Percentiles rank a stretch among this genome's conserved stretches.
Conservation (phyloP, 208 protist species). For the Trichomonas tenax region DNA sequence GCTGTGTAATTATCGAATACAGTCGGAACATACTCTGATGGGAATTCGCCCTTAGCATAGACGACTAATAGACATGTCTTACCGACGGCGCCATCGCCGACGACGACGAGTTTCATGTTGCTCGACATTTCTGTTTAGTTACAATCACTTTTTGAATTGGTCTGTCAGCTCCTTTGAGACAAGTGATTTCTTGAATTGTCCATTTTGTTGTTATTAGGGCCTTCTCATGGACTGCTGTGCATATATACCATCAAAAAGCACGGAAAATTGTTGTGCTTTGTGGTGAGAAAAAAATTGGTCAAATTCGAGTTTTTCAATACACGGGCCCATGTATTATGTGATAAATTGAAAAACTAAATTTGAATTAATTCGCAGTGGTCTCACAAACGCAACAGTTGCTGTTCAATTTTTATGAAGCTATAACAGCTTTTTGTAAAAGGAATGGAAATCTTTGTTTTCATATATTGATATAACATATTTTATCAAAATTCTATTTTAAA, state of each 20-base stretch:
- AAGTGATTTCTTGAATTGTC: neutral
- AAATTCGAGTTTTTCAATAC: neutral
- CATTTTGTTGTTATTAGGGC: neutral
- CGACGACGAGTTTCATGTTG: neutral
- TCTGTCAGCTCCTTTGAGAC: neutral
- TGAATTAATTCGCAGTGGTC: neutral
- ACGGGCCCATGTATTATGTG: neutral
- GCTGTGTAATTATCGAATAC: constrained; percentile 19
- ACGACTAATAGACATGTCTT: constrained; percentile 9
- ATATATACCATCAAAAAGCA: neutral
- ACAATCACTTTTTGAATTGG: neutral
- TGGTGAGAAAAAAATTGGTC: too few relatives aligned
- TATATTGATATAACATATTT: too few relatives aligned
- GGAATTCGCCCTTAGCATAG: neutral
- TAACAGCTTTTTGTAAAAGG: neutral
- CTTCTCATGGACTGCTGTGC: neutral
- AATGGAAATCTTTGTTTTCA: too few relatives aligned
- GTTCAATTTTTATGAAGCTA: neutral
- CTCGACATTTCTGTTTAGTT: neutral
- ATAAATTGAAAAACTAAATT: neutral
- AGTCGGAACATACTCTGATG: constrained; percentile 21
- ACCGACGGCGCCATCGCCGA: constrained; percentile 15
- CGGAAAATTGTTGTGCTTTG: neutral
- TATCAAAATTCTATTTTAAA: too few relatives aligned
- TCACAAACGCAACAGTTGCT: neutral